A percentile compares a stretch with the other conserved stretches of the same genome.
Evolutionary conservation across 2,329 filamentous ascomycete species (phyloP).

Genomic region (Chaetothyriales sp.): DNA sequence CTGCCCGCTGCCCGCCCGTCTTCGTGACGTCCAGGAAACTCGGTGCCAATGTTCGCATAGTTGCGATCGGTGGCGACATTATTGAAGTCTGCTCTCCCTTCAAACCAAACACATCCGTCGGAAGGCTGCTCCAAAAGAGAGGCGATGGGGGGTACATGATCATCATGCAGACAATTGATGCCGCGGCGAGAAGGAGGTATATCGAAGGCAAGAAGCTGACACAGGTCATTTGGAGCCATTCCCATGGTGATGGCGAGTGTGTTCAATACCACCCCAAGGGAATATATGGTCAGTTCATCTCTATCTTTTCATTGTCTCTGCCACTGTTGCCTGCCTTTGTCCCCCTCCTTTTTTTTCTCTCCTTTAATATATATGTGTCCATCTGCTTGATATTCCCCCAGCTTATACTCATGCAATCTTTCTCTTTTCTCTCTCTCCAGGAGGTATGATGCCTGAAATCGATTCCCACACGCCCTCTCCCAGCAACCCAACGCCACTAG

Average conservation of each 20-base stretch:
- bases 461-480: slow-evolving; percentile 24
- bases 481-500: slow-evolving; percentile 25
- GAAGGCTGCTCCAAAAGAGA: slow-evolving; percentile 27
- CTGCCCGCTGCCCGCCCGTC: too few relatives aligned
- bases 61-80: slow-evolving; percentile 30
- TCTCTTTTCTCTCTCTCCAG: too few relatives aligned
- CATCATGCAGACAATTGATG: slow-evolving; percentile 33
- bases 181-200: slow-evolving; percentile 22
- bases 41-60: slow-evolving; percentile 13
- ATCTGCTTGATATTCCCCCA: too few relatives aligned
- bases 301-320: neutral
- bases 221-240: slow-evolving; percentile 26
- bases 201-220: slow-evolving; percentile 24
- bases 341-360: neutral
- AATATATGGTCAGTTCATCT: slow-evolving; percentile 20
- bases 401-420: too few relatives aligned
- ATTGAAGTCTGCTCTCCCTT: slow-evolving; percentile 28
- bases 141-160: slow-evolving; percentile 35
- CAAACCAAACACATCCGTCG: slow-evolving; percentile 25
- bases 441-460: slow-evolving; percentile 31
- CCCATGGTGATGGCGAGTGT: slow-evolving; percentile 21
- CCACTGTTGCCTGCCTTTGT: neutral
- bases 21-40: too few relatives aligned
- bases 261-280: slow-evolving; percentile 33
- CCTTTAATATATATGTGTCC: too few relatives aligned